phyloP scores from a whole-genome alignment of 352 stramenopile genomes.

The Halophytophthora polymorphica region DNA sequence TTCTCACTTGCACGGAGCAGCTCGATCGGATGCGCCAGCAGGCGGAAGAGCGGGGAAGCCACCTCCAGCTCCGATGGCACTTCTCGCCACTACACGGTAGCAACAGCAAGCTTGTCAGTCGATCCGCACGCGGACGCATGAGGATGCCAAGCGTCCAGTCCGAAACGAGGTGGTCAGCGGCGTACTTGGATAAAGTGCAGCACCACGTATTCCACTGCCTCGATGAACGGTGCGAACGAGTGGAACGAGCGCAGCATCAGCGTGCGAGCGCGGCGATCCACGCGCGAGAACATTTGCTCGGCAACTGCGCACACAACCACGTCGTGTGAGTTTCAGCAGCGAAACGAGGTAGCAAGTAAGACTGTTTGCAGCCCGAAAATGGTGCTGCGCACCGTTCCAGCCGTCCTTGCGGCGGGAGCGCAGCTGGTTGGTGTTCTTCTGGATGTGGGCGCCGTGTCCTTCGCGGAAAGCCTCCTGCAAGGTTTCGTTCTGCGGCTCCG shows the following conservation, averaged over 20 bases:
- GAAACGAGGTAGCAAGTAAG: background rate
- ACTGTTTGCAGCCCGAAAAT: background rate
- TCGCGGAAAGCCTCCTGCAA: constrained; percentile 74
- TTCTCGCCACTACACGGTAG: constrained; percentile 57
- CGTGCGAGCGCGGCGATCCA: constrained; percentile 68
- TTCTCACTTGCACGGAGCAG: constrained; percentile 53
- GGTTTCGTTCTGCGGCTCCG: constrained; percentile 69
- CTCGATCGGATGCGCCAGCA: constrained; percentile 67
- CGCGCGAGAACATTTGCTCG: constrained; percentile 74
- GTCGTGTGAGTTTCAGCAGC: background rate
- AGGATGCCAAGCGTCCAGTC: too few relatives aligned
- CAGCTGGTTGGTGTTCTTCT: constrained; percentile 32
- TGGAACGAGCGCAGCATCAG: constrained; percentile 68
- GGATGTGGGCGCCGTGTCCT: constrained; percentile 34
- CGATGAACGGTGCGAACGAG: constrained; percentile 67
- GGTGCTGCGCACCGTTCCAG: constrained; percentile 74
- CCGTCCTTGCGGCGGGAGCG: constrained; percentile 54
- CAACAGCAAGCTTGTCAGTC: constrained; percentile 1
- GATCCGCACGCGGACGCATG: background rate
- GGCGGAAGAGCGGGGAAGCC: constrained; percentile 43
- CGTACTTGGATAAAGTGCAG: constrained; percentile 82
- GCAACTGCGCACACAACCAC: constrained; percentile 34
- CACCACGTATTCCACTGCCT: constrained; percentile 74
- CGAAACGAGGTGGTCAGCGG: too few relatives aligned
- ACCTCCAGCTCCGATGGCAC: constrained; percentile 74